Conservation (phyloP, 371 early-diverging fungal species). For the Thermomucor indicae-seudaticae region DNA sequence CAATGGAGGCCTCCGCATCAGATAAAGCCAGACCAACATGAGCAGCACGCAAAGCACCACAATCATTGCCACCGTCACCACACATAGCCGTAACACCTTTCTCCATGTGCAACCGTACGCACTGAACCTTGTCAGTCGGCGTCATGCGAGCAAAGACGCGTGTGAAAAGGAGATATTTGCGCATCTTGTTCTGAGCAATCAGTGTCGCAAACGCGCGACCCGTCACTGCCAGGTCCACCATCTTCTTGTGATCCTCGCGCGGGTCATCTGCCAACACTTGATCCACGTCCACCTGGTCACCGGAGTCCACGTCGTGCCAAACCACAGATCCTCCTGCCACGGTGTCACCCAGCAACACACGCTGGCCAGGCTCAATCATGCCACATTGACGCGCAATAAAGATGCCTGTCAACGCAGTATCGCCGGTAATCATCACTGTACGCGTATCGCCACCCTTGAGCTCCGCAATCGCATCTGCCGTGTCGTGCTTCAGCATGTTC, state of each 20-base stretch:
- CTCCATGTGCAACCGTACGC: constrained; percentile 73
- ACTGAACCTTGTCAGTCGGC: constrained; percentile 68
- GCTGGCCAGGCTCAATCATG: constrained; percentile 54
- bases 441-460: constrained; percentile 76
- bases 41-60: constrained; percentile 87
- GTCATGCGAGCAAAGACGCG: constrained; percentile 80
- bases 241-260: constrained; percentile 24
- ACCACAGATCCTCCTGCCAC: constrained; percentile 28
- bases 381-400: constrained; percentile 79
- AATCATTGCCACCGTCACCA: constrained; percentile 97
- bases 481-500: constrained; percentile 86
- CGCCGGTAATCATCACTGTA: constrained; percentile 91
- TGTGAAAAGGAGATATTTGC: constrained; percentile 43
- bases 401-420: constrained; percentile 84
- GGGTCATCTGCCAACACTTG: constrained; percentile 21
- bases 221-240: constrained; percentile 66
- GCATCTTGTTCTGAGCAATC: constrained; percentile 29
- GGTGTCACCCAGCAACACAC: constrained; percentile 49
- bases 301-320: constrained; percentile 54
- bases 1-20: constrained; percentile 74
- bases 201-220: constrained; percentile 65
- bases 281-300: constrained; percentile 31
- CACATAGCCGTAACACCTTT: constrained; percentile 81
- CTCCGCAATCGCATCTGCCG: constrained; percentile 65
- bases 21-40: constrained; percentile 90